A percentile compares a stretch with the other conserved stretches of the same genome.
These are phyloP conservation scores for Diaporthe sp. DNA, from an alignment of 2,329 filamentous ascomycete genomes.

Conservation along the genomic window DNA sequence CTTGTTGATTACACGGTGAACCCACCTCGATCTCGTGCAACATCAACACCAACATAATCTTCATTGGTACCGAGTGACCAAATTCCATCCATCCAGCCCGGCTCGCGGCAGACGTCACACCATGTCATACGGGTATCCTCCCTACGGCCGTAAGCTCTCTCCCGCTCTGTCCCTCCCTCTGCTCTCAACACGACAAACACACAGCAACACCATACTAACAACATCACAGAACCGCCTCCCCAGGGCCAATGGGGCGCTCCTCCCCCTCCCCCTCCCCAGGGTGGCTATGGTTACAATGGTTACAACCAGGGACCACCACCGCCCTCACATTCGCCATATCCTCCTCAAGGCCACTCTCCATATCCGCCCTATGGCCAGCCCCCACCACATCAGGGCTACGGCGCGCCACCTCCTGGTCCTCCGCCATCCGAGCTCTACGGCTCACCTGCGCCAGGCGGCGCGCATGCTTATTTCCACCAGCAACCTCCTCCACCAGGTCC, in stretches of 20 bases:
- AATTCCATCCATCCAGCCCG: neutral
- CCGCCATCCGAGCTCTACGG: conserved; percentile 44
- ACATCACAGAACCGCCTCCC: conserved; percentile 30
- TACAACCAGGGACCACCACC: conserved; percentile 35
- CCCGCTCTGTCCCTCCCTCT: conserved; percentile 30
- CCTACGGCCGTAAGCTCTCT: conserved; percentile 50
- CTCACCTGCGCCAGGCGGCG: conserved; percentile 23
- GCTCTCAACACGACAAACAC: neutral
- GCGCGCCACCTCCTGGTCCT: conserved; percentile 41
- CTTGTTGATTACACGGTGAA: neutral
- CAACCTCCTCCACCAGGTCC: conserved; percentile 43
- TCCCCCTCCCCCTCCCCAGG: conserved; percentile 43
- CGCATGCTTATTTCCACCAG: conserved; percentile 46
- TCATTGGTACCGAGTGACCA: neutral
- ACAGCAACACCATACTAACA: conserved; percentile 24
- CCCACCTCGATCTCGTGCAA: neutral
- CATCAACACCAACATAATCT: neutral
- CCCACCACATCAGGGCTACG: conserved; percentile 48
- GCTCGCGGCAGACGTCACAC: conserved; percentile 10
- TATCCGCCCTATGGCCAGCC: conserved; percentile 43
- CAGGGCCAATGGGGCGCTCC: conserved; percentile 25
- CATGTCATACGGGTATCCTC: conserved; percentile 53
- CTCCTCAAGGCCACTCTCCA: conserved; percentile 26
- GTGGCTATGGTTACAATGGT: conserved; percentile 36
- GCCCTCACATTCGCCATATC: conserved; percentile 31